These are phyloP conservation scores for Simplicillium sp. DNA, from an alignment of 2,329 filamentous ascomycete species.

Conservation along the genomic window DNA sequence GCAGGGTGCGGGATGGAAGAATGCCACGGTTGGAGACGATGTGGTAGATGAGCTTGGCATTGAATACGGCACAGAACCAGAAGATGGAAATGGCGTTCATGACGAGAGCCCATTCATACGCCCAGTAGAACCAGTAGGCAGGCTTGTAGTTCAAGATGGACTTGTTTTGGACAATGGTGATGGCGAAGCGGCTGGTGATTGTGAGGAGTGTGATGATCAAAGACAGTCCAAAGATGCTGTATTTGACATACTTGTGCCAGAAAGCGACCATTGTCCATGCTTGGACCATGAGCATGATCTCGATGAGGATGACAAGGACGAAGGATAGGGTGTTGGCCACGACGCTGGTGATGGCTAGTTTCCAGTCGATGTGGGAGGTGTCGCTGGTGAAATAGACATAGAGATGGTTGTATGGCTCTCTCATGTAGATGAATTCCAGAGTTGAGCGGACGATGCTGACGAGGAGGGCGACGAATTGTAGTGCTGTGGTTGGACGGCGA, in stretches of 20 bases:
- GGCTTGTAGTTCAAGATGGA: conserved; percentile 15
- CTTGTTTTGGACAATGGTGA: conserved; percentile 25
- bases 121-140: conserved; percentile 20
- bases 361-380: conserved; percentile 32
- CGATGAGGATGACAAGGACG: conserved; percentile 33
- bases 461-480: conserved; percentile 54
- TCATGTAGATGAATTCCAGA: conserved; percentile 49
- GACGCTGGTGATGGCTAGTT: conserved; percentile 25
- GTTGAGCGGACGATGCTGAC: conserved; percentile 51
- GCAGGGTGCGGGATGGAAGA: conserved; percentile 27
- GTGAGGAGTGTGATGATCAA: conserved; percentile 21
- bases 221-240: conserved; percentile 20
- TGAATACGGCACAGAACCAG: conserved; percentile 49
- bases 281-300: conserved; percentile 40
- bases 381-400: conserved; percentile 52
- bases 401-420: conserved; percentile 49
- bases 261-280: conserved; percentile 42
- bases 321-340: conserved; percentile 31
- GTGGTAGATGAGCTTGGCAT: conserved; percentile 38
- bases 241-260: conserved; percentile 29
- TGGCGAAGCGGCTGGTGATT: conserved; percentile 21
- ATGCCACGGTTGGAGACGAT: conserved; percentile 36
- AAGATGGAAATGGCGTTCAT: conserved; percentile 31
- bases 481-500: conserved; percentile 50
- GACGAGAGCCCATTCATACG: conserved; percentile 27